Evolutionary conservation across 2,329 filamentous ascomycete species (phyloP).

Genomic region (Fusarium hainanense): DNA sequence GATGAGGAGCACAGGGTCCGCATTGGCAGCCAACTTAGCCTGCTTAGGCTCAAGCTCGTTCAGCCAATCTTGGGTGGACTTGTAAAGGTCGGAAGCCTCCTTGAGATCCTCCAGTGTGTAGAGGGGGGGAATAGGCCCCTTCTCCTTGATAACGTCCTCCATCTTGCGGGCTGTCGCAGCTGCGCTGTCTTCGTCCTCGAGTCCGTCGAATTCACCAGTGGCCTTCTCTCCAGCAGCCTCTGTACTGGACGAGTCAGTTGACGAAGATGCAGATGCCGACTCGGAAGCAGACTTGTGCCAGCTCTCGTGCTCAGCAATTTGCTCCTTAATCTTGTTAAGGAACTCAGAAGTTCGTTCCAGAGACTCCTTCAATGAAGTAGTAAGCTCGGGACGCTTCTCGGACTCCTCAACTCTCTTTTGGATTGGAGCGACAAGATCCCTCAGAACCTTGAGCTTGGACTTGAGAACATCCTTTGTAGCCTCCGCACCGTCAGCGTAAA

Average conservation of each 20-base stretch:
- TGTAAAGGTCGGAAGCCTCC: constrained; percentile 70
- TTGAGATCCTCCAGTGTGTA: constrained; percentile 80
- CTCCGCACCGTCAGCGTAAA: constrained; percentile 85
- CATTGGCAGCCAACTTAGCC: constrained; percentile 73
- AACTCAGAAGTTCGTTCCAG: constrained; percentile 78
- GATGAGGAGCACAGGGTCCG: constrained; percentile 78
- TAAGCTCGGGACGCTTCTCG: constrained; percentile 73
- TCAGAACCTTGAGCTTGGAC: constrained; percentile 79
- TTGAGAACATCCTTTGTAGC: constrained; percentile 81
- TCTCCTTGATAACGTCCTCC: constrained; percentile 58
- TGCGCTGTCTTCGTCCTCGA: constrained; percentile 75
- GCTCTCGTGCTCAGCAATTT: constrained; percentile 75
- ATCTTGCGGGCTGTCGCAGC: constrained; percentile 55
- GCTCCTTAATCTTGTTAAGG: constrained; percentile 73
- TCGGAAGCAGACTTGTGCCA: constrained; percentile 67
- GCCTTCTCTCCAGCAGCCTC: constrained; percentile 60
- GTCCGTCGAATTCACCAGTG: constrained; percentile 73
- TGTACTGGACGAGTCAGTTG: constrained; percentile 55
- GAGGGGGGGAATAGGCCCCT: constrained; percentile 69
- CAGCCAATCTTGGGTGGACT: constrained; percentile 77
- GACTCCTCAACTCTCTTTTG: constrained; percentile 80
- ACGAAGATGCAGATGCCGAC: constrained; percentile 59
- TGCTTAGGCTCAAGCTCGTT: constrained; percentile 77
- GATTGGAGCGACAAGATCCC: constrained; percentile 81
- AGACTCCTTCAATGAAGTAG: constrained; percentile 75